Base-by-base conservation (phyloP, 176 grass and related monocot genomes). In the Carex myosuroides region DNA sequence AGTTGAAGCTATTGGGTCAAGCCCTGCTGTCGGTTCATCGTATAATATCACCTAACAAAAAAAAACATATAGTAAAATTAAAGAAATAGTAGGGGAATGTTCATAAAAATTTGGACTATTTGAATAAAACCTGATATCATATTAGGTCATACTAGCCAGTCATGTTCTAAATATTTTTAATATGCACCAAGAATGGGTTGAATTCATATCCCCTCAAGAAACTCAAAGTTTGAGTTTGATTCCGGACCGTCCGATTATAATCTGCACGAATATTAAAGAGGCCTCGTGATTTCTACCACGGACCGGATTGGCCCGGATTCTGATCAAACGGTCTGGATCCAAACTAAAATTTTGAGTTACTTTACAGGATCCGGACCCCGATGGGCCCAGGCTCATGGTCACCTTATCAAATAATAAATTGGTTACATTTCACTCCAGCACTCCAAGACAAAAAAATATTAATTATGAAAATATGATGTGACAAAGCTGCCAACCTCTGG, bases 1-100 rank as follows among this genome's bases (percentile, higher is more conserved):
- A 65, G 95, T 98, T 44, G 95, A 98, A 35, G 95, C 95, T 83
- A 98, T 98, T 9, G 95, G 95, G 78, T 98, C 95, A 48, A 98
- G 92, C 60, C 95, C 95, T 70, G 95, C 95, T 62, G 95, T 98
- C 32, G 95, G 95, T 64, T 98, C 95, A 70, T 98, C 95, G 4
- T 98, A 98, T 88, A 98, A 83, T 81, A 98, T 72, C 65, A 89
- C 95, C 95, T 98, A 83, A 37, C 17, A 64, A 26, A 26, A 50
- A 85, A 85, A 32, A 82, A 67, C 21, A 82, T 84, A 63, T 67
- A 64, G 61, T 8, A 81, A 41, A 10, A 48, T 53, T 12, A 57
- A 57, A 35, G 24, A 26, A 78, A 26, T 54, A 10, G 52, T 33
- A 8, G 24, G 57, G 9, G 48, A 54, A 61, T 60, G 24, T 76